Evolutionary conservation across 2,329 filamentous ascomycete genomes (phyloP).

Genomic region (Aureobasidium sp.): DNA sequence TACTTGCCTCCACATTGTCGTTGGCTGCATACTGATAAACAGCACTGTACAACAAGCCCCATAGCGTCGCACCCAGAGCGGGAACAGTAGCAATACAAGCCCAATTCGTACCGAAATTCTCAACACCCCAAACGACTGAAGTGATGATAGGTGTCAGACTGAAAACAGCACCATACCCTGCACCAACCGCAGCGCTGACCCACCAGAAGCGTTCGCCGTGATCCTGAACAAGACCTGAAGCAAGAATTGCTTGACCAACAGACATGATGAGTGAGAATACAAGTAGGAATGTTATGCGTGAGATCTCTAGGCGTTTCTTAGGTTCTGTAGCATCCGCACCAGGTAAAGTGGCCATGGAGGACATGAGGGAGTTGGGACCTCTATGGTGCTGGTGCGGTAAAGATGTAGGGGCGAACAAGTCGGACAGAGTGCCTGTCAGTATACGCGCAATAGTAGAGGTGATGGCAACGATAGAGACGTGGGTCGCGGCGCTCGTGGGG

Average conservation of each 20-base stretch:
- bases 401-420: slow-evolving; percentile 61
- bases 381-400: slow-evolving; percentile 48
- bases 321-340: slow-evolving; percentile 14
- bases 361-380: slow-evolving; percentile 33
- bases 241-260: slow-evolving; percentile 66
- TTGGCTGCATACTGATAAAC: slow-evolving; percentile 64
- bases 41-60: slow-evolving; percentile 80
- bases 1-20: slow-evolving; percentile 30
- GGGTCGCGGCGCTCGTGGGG: slow-evolving; percentile 64
- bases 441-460: slow-evolving; percentile 86
- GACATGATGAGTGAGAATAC: slow-evolving; percentile 64
- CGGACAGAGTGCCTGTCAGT: slow-evolving; percentile 80
- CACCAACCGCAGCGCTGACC: slow-evolving; percentile 74
- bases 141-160: slow-evolving; percentile 84
- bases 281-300: slow-evolving; percentile 72
- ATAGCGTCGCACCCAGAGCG: slow-evolving; percentile 77
- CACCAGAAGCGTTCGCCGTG: slow-evolving; percentile 75
- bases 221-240: slow-evolving; percentile 64
- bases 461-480: slow-evolving; percentile 85
- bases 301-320: slow-evolving; percentile 48
- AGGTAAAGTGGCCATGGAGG: slow-evolving; percentile 30
- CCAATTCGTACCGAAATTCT: slow-evolving; percentile 98
- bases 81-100: slow-evolving; percentile 90
- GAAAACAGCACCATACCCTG: slow-evolving; percentile 90
- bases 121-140: slow-evolving; percentile 95